Evolutionary conservation across 768 basidiomycete genomes (phyloP).

Genomic region (Termitomyces sp.): DNA sequence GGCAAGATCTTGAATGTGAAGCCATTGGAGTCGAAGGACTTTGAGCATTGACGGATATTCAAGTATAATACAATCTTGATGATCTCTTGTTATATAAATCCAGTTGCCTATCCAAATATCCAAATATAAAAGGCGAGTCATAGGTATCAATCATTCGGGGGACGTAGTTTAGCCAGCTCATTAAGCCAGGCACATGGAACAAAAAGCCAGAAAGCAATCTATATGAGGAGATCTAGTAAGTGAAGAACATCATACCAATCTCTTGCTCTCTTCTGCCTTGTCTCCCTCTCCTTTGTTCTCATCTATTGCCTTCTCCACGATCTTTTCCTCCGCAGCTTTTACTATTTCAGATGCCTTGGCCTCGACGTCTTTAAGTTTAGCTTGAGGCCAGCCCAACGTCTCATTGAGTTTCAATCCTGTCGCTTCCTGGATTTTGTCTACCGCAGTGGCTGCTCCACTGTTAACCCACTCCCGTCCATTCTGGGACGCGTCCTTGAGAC

Average conservation of each 20-base stretch:
- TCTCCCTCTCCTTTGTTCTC: slow-evolving; percentile 15
- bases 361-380: slow-evolving; percentile 13
- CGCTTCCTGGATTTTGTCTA: slow-evolving; percentile 54
- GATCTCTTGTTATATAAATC: background rate
- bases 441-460: slow-evolving; percentile 36
- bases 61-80: background rate
- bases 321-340: slow-evolving; percentile 22
- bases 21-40: slow-evolving; percentile 21
- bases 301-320: slow-evolving; percentile 18
- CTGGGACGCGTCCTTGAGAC: slow-evolving; percentile 44
- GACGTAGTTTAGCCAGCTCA: background rate
- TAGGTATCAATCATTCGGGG: background rate
- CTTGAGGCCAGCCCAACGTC: slow-evolving; percentile 40
- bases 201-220: slow-evolving; percentile 2
- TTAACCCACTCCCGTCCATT: slow-evolving; percentile 39
- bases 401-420: slow-evolving; percentile 74
- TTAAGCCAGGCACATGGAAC: background rate
- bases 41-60: slow-evolving; percentile 5
- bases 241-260: slow-evolving; percentile 8
- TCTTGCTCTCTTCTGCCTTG: slow-evolving; percentile 8
- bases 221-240: slow-evolving; percentile 4
- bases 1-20: slow-evolving; percentile 30
- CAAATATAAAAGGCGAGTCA: background rate
- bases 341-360: slow-evolving; percentile 16
- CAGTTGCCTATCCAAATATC: background rate